These are phyloP conservation scores for Crucihimalaya himalaica DNA, from an alignment of 345 rosid species.

Conservation along the genomic window DNA sequence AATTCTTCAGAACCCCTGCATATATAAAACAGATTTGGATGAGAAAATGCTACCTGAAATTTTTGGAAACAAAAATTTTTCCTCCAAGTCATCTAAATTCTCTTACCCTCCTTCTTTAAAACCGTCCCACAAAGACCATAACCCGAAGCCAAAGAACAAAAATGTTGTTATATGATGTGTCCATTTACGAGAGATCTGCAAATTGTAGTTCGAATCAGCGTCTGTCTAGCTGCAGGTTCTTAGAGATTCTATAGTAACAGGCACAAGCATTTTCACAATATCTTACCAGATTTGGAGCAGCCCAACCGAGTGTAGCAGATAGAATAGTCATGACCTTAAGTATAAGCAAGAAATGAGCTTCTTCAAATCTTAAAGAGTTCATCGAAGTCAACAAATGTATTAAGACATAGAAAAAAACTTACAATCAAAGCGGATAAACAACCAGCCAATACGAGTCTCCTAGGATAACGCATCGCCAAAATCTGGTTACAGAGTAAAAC, in stretches of 20 bases:
- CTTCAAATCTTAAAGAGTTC: neutral
- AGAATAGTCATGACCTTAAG: conserved; percentile 87
- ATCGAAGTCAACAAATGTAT: neutral
- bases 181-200: conserved; percentile 91
- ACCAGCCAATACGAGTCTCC: conserved; percentile 88
- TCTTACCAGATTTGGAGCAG: conserved; percentile 91
- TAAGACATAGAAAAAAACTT: conserved; percentile 35
- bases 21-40: conserved; percentile 14
- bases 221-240: neutral
- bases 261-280: conserved; percentile 20
- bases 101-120: conserved; percentile 68
- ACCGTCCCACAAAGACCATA: conserved; percentile 92
- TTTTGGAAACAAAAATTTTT: neutral
- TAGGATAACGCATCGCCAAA: conserved; percentile 95
- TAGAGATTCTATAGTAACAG: neutral
- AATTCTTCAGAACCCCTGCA: conserved; percentile 75
- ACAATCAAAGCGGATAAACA: conserved; percentile 74
- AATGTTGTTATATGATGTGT: conserved; percentile 82
- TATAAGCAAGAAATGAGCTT: conserved; percentile 10
- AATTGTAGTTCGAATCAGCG: neutral
- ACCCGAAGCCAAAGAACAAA: conserved; percentile 79
- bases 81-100: conserved; percentile 4
- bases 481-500: conserved; percentile 52
- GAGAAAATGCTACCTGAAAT: neutral
- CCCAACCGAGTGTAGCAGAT: conserved; percentile 87